phyloP scores from a whole-genome alignment of 352 stramenopile species.

The Phytophthora aleatoria region DNA sequence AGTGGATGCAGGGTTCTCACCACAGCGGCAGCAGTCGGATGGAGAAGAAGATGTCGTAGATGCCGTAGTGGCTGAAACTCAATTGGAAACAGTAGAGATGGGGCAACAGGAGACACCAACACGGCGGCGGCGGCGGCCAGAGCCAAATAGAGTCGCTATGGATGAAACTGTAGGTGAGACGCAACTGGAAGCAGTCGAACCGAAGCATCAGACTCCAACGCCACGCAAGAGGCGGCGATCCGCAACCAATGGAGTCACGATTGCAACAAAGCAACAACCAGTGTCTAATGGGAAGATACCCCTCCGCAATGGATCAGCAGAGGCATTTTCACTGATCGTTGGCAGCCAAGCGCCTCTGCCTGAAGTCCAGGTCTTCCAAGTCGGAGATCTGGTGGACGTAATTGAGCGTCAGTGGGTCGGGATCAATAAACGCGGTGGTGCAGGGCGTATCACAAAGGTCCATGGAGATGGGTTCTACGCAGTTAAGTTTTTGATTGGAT shows the following conservation, averaged over 20 bases:
- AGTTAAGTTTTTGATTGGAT: slow-evolving; percentile 65
- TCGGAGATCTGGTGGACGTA: slow-evolving; percentile 88
- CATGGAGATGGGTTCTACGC: slow-evolving; percentile 62
- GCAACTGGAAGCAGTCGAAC: slow-evolving; percentile 6
- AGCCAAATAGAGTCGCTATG: slow-evolving; percentile 1
- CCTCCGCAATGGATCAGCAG: slow-evolving; percentile 10
- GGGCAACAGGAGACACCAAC: slow-evolving; percentile 4
- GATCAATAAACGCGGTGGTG: slow-evolving; percentile 92
- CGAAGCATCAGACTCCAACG: slow-evolving; percentile 9
- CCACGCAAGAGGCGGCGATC: slow-evolving; percentile 25
- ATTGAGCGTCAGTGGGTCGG: slow-evolving; percentile 88
- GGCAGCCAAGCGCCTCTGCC: slow-evolving; percentile 17
- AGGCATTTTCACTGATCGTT: slow-evolving; percentile 14
- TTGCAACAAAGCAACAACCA: slow-evolving; percentile 6
- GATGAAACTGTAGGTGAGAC: slow-evolving; percentile 5
- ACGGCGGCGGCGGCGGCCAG: slow-evolving; percentile 4
- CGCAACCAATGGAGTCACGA: slow-evolving; percentile 1
- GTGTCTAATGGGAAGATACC: slow-evolving; percentile 4
- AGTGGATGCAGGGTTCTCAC: neutral
- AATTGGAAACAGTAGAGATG: slow-evolving; percentile 18
- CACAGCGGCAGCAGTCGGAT: slow-evolving; percentile 4
- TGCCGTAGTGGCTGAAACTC: slow-evolving; percentile 19
- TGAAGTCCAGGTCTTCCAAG: slow-evolving; percentile 44
- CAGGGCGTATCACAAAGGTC: slow-evolving; percentile 75
- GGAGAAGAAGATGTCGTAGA: slow-evolving; percentile 5